These are phyloP conservation scores for Apocynum venetum DNA, from an alignment of 257 asterid species.

Conservation along the genomic window DNA sequence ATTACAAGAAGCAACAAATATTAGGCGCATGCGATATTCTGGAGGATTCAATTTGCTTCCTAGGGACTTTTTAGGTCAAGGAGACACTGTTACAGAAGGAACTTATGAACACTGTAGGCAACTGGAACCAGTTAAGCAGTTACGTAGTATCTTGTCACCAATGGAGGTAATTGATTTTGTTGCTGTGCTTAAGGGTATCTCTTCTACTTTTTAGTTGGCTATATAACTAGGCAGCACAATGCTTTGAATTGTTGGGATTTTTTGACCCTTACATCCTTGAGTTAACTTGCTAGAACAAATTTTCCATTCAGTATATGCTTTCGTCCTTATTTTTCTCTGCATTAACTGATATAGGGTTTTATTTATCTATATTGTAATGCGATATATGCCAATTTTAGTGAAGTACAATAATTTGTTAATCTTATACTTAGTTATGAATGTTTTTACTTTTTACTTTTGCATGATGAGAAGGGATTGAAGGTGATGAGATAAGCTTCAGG, in stretches of 20 bases:
- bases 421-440: no score
- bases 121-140: slow-evolving; percentile 15
- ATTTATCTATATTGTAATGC: no score
- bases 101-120: slow-evolving; percentile 21
- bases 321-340: neutral
- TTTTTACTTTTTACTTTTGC: no score
- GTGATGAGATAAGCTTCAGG: no score
- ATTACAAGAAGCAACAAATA: slow-evolving; percentile 18
- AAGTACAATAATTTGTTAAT: no score
- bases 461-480: no score
- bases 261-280: neutral
- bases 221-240: neutral
- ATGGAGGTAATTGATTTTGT: slow-evolving; percentile 43
- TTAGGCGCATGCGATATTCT: slow-evolving; percentile 20
- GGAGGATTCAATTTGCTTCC: slow-evolving; percentile 12
- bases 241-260: neutral
- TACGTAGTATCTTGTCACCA: slow-evolving; percentile 32
- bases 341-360: neutral
- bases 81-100: slow-evolving; percentile 10
- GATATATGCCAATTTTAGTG: no score
- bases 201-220: slow-evolving; percentile 2
- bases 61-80: slow-evolving; percentile 17
- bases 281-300: neutral
- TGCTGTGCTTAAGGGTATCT: neutral
- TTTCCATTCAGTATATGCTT: neutral